A percentile compares a stretch with the other conserved stretches of the same genome.
Conservation (phyloP, 441 rosid genomes). For the Croton setiger region DNA sequence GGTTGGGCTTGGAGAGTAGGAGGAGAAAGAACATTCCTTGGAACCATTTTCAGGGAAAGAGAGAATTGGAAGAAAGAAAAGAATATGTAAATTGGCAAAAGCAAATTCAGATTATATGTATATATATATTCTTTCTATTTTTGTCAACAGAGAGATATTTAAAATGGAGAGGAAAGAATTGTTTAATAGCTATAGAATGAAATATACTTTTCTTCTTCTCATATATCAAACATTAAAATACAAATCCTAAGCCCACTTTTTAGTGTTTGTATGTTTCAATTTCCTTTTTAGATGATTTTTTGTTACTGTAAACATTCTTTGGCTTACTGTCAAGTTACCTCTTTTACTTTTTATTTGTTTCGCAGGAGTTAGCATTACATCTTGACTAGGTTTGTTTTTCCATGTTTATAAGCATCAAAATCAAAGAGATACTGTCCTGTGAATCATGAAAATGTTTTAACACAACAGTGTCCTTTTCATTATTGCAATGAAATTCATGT, state of each 20-base stretch:
- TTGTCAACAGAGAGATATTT: conserved; percentile 5
- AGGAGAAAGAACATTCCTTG: conserved; percentile 36
- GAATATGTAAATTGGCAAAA: conserved; percentile 23
- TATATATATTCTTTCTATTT: conserved; percentile 14
- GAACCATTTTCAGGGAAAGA: conserved; percentile 17
- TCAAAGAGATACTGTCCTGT: no score
- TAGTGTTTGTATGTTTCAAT: neutral
- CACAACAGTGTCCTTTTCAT: no score
- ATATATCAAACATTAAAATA: neutral
- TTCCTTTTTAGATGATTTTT: neutral
- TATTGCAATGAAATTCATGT: no score
- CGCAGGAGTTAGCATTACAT: no score
- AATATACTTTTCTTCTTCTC: conserved; percentile 26
- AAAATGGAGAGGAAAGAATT: conserved; percentile 28
- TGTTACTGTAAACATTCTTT: conserved; percentile 7
- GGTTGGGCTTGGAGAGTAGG: neutral
- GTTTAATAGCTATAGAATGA: neutral
- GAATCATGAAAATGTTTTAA: no score
- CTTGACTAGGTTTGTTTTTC: neutral
- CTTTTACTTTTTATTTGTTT: no score
- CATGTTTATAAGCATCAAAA: neutral
- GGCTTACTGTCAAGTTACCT: conserved; percentile 8
- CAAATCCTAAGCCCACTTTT: neutral
- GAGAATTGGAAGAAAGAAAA: conserved; percentile 30
- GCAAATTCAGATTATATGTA: conserved; percentile 23